Evolutionary conservation across 176 grass and related monocot species (phyloP), one percentile per base, ranked within the genome.

Genomic region (Musa beccarii): DNA sequence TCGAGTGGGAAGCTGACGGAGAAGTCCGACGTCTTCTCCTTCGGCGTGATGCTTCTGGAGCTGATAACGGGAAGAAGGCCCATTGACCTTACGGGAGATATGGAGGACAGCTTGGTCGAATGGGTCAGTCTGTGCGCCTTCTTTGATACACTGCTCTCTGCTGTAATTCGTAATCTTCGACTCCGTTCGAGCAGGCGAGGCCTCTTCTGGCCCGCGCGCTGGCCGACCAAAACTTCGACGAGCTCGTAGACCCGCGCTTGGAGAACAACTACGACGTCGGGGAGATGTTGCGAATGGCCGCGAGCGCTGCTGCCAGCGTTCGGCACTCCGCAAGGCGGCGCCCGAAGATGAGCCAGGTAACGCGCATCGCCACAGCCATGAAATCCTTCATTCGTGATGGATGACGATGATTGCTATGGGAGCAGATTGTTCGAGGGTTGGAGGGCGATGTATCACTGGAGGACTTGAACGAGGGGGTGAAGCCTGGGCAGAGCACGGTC

Each of bases 391-490:
- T 22, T 25, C 14, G 50, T 12, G 20, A 16, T 34, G 29, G 29
- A 34, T 34, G 29, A 34, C 5, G 29, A 34, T 5, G 29, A 3
- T 4, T 3, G 0, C 29, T 5, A 34, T 34, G 29, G 29, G 2
- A 26, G 62, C 52, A 92, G 95, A 86, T 99, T 9, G 90, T 93
- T 52, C 90, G 95, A 5, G 90, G 90, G 10, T 81, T 99, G 76
- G 95, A 99, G 81, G 95, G 95, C 20, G 90, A 99, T 49, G 83
- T 86, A 24, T 91, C 83, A 54, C 83, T 94, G 56, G 95, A 99
- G 51, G 95, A 99, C 84, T 82, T 99, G 76, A 92, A 88, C 23
- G 95, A 99, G 68, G 88, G 95, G 51, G 78, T 89, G 51, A 94
- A 86, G 76, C 95, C 90, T 0, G 95, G 95, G 22, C 88, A 99